Conservation (phyloP, 192 early-diverging fungal genomes). For the Gaertneriomyces sp. region DNA sequence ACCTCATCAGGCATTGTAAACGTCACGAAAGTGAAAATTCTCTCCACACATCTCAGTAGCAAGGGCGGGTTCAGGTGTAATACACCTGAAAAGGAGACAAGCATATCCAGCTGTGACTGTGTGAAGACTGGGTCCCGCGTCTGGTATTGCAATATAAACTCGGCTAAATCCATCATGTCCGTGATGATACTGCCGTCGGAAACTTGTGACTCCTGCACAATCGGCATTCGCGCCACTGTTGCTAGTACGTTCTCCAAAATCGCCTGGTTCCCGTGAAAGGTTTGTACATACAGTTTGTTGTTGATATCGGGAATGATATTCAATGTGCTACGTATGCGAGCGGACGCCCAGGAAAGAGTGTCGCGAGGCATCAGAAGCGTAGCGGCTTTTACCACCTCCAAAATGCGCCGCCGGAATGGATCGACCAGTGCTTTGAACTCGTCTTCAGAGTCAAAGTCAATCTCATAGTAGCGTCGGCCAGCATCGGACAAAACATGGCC, state of each 20-base stretch:
- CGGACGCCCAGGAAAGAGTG: neutral
- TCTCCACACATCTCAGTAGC: constrained; percentile 29
- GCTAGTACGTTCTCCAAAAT: neutral
- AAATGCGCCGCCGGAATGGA: constrained; percentile 12
- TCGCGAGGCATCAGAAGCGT: constrained; percentile 11
- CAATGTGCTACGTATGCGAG: neutral
- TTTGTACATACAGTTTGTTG: constrained; percentile 6
- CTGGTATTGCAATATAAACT: constrained; percentile 15
- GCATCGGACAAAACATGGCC: constrained; percentile 3
- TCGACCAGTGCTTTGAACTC: constrained; percentile 3
- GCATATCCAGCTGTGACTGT: constrained; percentile 23
- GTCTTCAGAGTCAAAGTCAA: constrained; percentile 27
- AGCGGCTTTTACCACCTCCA: constrained; percentile 18
- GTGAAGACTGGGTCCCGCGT: constrained; percentile 20
- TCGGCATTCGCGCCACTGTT: neutral
- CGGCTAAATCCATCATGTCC: constrained; percentile 18
- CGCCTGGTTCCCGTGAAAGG: constrained; percentile 12
- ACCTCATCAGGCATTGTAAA: constrained; percentile 34
- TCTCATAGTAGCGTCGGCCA: constrained; percentile 12
- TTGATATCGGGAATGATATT: neutral
- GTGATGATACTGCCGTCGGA: neutral
- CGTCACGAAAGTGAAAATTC: constrained; percentile 34
- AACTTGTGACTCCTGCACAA: neutral
- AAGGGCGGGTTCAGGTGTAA: constrained; percentile 9
- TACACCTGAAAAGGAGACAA: constrained; percentile 31